Base-by-base conservation (phyloP, 192 early-diverging fungal species). In the Globomyces pollinis-pini region DNA sequence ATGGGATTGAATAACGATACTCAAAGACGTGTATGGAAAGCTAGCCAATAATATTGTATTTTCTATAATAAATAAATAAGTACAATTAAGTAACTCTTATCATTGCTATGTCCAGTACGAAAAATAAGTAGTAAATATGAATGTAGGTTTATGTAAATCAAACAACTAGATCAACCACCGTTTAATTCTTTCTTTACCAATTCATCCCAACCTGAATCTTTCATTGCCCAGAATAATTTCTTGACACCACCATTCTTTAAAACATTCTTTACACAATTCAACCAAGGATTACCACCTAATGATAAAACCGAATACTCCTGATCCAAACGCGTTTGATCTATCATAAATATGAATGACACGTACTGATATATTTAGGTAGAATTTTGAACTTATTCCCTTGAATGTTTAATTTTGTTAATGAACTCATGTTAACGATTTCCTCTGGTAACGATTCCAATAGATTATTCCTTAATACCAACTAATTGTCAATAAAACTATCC, bases 371-470 rank as follows among this genome's bases (percentile, higher is more conserved):
- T 26, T 20, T 35, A 9, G 73, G 73, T 12, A 75, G 32, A 0
- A 39, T 36, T 24, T 61, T 65, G 55, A 75, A 59, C 26, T 70
- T 65, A 63, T 75, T 75, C n/a, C 64, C 66, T 41, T 62, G 59
- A 1, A 75, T 20, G 18, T 53, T 50, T 15, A 63, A 39, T 5
- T 12, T 18, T 12, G 28, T 38, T 11, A 71, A 58, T 7, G 26
- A n/a, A 3, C 38, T 24, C 11, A 69, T 38, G 18, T 60, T 43
- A 28, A 56, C 61, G 8, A 71, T 64, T 57, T 66, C 59, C 3
- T 41, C 24, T 34, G 69, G 72, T 16, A 74, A 58, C 2, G n/a
- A 16, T 32, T 55, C 56, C 8, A 74, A 26, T n/a, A 60, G 18
- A 43, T 71, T 71, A 52, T 71, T 59, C 35, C 57, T 31, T 20